phyloP scores from a whole-genome alignment of 1,284 basidiomycete genomes.

The Sparassis latifolia region DNA sequence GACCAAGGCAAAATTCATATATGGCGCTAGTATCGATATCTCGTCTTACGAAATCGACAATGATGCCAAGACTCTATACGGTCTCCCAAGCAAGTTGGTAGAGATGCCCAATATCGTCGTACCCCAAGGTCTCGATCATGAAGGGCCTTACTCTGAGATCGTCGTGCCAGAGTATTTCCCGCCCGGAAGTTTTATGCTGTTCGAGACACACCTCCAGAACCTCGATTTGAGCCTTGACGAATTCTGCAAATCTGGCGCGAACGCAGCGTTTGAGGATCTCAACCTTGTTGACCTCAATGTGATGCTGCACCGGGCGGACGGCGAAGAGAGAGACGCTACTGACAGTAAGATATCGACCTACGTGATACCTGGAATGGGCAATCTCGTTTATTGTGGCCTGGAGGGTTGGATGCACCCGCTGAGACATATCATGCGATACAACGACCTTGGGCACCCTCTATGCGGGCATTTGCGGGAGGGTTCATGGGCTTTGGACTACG shows the following conservation, averaged over 20 bases:
- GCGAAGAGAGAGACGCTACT: slow-evolving; percentile 87
- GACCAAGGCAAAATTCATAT: slow-evolving; percentile 73
- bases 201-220: slow-evolving; percentile 75
- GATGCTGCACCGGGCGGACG: slow-evolving; percentile 77
- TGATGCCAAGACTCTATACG: slow-evolving; percentile 55
- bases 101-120: slow-evolving; percentile 51
- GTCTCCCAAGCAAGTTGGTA: slow-evolving; percentile 69
- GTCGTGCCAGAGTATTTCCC: slow-evolving; percentile 82
- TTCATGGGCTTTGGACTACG: slow-evolving; percentile 86
- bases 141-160: slow-evolving; percentile 74
- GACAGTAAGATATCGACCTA: slow-evolving; percentile 70
- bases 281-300: slow-evolving; percentile 85
- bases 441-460: slow-evolving; percentile 88
- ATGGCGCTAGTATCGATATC: slow-evolving; percentile 73
- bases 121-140: slow-evolving; percentile 52
- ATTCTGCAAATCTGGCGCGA: slow-evolving; percentile 63
- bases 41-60: slow-evolving; percentile 53
- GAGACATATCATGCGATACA: slow-evolving; percentile 74
- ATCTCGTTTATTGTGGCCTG: slow-evolving; percentile 82
- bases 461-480: slow-evolving; percentile 84
- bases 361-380: slow-evolving; percentile 67
- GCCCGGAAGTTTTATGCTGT: slow-evolving; percentile 88
- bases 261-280: slow-evolving; percentile 69
- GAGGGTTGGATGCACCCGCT: slow-evolving; percentile 95
- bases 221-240: slow-evolving; percentile 61